phyloP scores from a whole-genome alignment of 129 eudicot species.

The Escallonia herrerae region DNA sequence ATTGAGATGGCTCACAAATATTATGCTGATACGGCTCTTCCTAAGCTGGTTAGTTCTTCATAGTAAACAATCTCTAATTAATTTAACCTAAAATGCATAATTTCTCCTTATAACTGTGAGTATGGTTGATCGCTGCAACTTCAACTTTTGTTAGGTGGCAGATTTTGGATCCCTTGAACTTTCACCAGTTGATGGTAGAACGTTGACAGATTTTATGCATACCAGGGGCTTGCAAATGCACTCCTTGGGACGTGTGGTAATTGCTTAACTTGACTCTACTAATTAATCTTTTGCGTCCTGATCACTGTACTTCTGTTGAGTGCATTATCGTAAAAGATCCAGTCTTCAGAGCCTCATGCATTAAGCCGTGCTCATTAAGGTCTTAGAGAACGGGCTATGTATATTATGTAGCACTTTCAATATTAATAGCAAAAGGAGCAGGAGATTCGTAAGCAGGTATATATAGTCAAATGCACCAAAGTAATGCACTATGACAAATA shows the following conservation, averaged over 20 bases:
- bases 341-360: no score
- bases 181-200: slow-evolving; percentile 99
- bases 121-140: slow-evolving; percentile 9
- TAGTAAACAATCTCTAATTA: slow-evolving; percentile 2
- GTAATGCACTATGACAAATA: no score
- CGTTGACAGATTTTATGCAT: slow-evolving; percentile 95
- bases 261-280: slow-evolving; percentile 4
- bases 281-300: background rate
- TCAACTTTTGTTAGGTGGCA: slow-evolving; percentile 59
- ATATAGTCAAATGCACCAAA: no score
- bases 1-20: slow-evolving; percentile 92
- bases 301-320: background rate
- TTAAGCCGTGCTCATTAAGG: slow-evolving; percentile 1
- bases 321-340: background rate
- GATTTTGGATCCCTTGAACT: slow-evolving; percentile 99
- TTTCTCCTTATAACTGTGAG: background rate
- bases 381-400: background rate
- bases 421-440: no score
- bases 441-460: no score
- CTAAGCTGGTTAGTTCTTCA: slow-evolving; percentile 70
- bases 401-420: no score
- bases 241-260: slow-evolving; percentile 96
- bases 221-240: slow-evolving; percentile 94
- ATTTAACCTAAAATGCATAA: background rate
- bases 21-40: slow-evolving; percentile 87